These are phyloP conservation scores for Coniochaeta prunicola DNA, from an alignment of 2,329 filamentous ascomycete species.

Conservation along the genomic window DNA sequence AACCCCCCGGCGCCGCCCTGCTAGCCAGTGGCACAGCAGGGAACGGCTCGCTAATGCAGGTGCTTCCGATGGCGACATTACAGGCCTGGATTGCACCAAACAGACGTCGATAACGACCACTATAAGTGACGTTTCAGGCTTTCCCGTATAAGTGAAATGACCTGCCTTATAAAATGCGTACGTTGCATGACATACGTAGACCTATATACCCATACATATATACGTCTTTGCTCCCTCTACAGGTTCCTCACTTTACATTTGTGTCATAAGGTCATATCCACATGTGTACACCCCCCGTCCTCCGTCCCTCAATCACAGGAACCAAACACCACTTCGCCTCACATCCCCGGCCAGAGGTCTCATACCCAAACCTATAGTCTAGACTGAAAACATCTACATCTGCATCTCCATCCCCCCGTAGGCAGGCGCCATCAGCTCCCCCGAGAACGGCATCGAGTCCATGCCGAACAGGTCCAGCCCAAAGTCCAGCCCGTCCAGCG, in stretches of 20 bases:
- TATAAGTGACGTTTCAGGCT: background rate
- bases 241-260: too few relatives aligned
- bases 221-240: too few relatives aligned
- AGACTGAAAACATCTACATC: background rate
- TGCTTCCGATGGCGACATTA: background rate
- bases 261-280: too few relatives aligned
- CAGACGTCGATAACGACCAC: background rate
- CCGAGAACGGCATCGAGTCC: slow-evolving; percentile 15
- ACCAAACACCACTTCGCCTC: too few relatives aligned
- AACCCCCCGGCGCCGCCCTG: background rate
- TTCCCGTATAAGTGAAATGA: background rate
- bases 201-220: too few relatives aligned
- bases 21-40: background rate
- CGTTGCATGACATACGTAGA: too few relatives aligned
- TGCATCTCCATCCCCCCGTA: slow-evolving; percentile 6
- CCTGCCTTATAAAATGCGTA: too few relatives aligned
- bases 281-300: too few relatives aligned
- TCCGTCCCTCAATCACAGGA: too few relatives aligned
- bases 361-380: background rate
- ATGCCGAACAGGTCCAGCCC: slow-evolving; percentile 19
- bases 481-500: slow-evolving; percentile 24
- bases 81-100: background rate
- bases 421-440: slow-evolving; percentile 16
- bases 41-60: background rate
- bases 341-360: too few relatives aligned